phyloP scores from a whole-genome alignment of 176 grass and related monocot genomes.

The Tuctoria greenei region DNA sequence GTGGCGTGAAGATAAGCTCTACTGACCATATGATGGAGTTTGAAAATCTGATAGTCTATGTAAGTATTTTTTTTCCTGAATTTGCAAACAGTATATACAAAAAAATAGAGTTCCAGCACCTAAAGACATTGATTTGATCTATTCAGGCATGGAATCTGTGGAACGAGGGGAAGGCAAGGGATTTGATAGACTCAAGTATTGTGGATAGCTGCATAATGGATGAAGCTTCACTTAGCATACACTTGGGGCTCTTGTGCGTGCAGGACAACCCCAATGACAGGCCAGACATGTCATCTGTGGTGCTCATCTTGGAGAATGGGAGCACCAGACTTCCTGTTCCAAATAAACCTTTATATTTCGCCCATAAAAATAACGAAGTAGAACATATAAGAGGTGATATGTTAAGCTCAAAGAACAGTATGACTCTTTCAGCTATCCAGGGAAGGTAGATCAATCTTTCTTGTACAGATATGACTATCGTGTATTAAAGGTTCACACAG shows the following conservation, averaged over 20 bases:
- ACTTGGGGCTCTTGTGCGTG: slow-evolving; percentile 40
- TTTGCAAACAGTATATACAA: background rate
- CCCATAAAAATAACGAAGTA: background rate
- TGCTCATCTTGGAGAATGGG: slow-evolving; percentile 38
- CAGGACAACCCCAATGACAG: slow-evolving; percentile 42
- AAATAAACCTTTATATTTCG: background rate
- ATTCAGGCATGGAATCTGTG: slow-evolving; percentile 46
- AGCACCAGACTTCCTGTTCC: background rate
- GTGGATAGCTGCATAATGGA: slow-evolving; percentile 11
- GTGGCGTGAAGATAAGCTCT: slow-evolving; percentile 40
- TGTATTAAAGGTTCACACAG: background rate
- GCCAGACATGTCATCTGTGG: slow-evolving; percentile 34
- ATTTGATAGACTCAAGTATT: slow-evolving; percentile 30
- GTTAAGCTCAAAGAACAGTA: background rate
- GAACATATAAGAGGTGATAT: background rate
- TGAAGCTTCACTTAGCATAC: slow-evolving; percentile 39
- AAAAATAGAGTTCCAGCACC: background rate
- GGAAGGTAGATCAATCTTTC: slow-evolving; percentile 2
- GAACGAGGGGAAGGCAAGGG: slow-evolving; percentile 35
- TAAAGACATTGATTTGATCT: background rate
- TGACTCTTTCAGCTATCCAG: slow-evolving; percentile 3
- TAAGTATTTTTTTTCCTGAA: slow-evolving; percentile 4
- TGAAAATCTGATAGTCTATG: slow-evolving; percentile 36
- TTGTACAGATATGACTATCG: background rate
- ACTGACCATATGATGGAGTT: slow-evolving; percentile 3